Evolutionary conservation across 2,329 filamentous ascomycete genomes (phyloP), one percentile per base, ranked within the genome.

Genomic region (Verticillium tricorpus): DNA sequence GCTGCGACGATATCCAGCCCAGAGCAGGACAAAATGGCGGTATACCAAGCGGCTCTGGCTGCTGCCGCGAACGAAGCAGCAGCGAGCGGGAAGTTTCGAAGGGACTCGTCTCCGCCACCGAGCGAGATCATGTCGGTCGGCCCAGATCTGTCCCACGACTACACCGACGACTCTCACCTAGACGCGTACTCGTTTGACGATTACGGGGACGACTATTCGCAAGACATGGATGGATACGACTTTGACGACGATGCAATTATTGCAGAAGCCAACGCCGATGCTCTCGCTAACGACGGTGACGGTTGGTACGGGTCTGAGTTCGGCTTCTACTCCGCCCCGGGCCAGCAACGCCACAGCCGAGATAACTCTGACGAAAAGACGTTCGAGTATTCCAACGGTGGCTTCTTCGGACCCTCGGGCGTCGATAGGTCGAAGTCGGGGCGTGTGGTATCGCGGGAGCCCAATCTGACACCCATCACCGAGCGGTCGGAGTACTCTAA

Each of bases 221-320:
- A 85, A 61, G 82, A 82, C 76, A 71, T 83, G 67, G 85, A 88
- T 63, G 85, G 89, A 66, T 85, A 86, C 63, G 86, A 89, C 55
- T 82, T 91, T 58, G 91, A 92, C 63, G 93, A 98, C 67, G 93
- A 97, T 68, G 87, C 88, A 35, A 95, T 98, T 68, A 96, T 99
- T 63, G 94, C 93, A 0, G 95, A 93, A 62, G 95, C 95, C 5
- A 99, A 99, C 68, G 93, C 94, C 0, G 93, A 95, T 72, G 95
- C 91, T 1, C 81, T 99, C 8, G 94, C 95, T 56, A 93, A 92
- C 67, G 95, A 99, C 70, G 89, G 89, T 7, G 94, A 97, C 66
- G 94, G 92, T 0, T 96, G 95, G 79, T 99, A 99, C 71, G 95
- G 95, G 0, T 89, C 93, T 67, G 95, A 99, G 73, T 99, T 99